Base-by-base conservation (phyloP, 2,329 filamentous ascomycete species). In the Epichloe hybrida region DNA sequence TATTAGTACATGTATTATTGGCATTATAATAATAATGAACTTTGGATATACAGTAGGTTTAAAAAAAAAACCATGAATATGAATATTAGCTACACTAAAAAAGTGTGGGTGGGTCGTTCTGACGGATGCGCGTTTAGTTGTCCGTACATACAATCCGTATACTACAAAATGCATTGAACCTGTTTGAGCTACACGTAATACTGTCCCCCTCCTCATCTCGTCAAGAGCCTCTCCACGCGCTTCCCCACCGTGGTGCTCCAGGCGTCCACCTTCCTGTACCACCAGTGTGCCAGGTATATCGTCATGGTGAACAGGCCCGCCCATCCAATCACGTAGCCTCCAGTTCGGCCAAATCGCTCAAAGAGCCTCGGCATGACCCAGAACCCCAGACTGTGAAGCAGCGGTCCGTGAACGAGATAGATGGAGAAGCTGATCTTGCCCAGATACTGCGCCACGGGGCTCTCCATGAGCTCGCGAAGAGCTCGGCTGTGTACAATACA, bases 371-470 rank as follows among this genome's bases (percentile, higher is more conserved):
- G 68, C 67, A 70, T 69, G 42, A 87, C 46, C 53, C 81, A 71
- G 61, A 86, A 80, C 39, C 80, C 81, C 4, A 84, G 53, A 2
- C 71, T 71, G 68, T 73, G 76, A 4, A 84, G 62, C 1, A 85
- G 64, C 0, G 80, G 80, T 0, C 80, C 81, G 57, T 70, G 68
- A 5, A 70, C 59, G 4, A 70, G 65, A 52, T 70, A 70, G n/a
- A 70, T 56, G 1, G 66, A 68, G 58, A 70, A 70, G 53, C 66
- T 69, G 52, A 70, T 59, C 45, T 59, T 62, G 12, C 68, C 68
- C 0, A 70, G 59, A 45, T 70, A 69, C 52, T 69, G 68, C 11
- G 66, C 57, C 5, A 61, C 35, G 0, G 52, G 55, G 5, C 57
- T 56, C 47, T 69, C 67, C 3, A 70, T 57, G 6, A 65, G 1